Conservation (phyloP, 495 filamentous ascomycete genomes). For the Daldinia vernicosa region DNA sequence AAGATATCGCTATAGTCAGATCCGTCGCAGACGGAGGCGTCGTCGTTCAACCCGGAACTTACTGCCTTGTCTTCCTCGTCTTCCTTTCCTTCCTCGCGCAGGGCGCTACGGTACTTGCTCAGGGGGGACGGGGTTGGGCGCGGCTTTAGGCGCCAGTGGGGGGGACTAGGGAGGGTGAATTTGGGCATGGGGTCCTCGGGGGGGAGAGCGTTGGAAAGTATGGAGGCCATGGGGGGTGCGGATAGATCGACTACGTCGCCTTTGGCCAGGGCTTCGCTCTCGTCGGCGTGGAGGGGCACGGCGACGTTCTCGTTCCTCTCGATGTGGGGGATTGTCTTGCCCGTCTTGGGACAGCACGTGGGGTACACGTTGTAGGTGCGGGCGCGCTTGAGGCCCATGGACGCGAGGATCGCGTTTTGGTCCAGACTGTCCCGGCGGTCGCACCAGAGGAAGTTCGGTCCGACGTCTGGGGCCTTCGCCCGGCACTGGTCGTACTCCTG, state of each 20-base stretch:
- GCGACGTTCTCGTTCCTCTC: background rate
- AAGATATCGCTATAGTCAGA: background rate
- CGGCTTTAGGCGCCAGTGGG: background rate
- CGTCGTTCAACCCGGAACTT: background rate
- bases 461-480: background rate
- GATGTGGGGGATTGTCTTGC: background rate
- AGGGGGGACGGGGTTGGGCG: background rate
- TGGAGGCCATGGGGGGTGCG: background rate
- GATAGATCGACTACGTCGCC: background rate
- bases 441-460: background rate
- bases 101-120: background rate
- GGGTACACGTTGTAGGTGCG: background rate
- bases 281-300: background rate
- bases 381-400: slow-evolving; percentile 9
- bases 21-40: no score
- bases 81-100: background rate
- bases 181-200: background rate
- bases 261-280: background rate
- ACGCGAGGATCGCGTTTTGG: slow-evolving; percentile 14
- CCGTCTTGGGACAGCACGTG: background rate
- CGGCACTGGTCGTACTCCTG: background rate
- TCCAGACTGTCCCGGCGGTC: slow-evolving; percentile 17
- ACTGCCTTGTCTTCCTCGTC: background rate
- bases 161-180: background rate
- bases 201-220: background rate